Evolutionary conservation across 2,329 filamentous ascomycete species (phyloP).

Genomic region (Apiospora malaysiana): DNA sequence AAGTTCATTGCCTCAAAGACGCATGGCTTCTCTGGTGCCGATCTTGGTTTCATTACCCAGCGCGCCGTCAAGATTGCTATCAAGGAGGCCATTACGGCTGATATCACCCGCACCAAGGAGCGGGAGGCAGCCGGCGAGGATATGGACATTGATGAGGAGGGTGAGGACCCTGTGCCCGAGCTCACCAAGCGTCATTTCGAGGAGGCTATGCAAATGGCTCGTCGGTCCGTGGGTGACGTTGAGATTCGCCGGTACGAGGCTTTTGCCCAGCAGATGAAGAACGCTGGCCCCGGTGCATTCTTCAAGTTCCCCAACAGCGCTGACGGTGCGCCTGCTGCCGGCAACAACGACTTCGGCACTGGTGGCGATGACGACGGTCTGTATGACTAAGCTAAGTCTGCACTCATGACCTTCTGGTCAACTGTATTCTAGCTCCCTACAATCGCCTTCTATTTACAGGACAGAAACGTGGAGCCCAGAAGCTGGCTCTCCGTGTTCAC

Average conservation of each 20-base stretch:
- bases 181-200: constrained; percentile 97
- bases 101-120: constrained; percentile 93
- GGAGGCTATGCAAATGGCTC: constrained; percentile 95
- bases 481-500: neutral
- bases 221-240: constrained; percentile 92
- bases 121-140: constrained; percentile 85
- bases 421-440: constrained; percentile 55
- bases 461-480: neutral
- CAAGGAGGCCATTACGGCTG: constrained; percentile 89
- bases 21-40: constrained; percentile 98
- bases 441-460: constrained; percentile 23
- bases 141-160: constrained; percentile 81
- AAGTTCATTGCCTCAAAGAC: constrained; percentile 95
- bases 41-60: constrained; percentile 98
- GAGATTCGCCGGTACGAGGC: constrained; percentile 99
- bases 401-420: constrained; percentile 24
- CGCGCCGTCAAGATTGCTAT: constrained; percentile 99
- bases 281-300: constrained; percentile 90
- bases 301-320: constrained; percentile 89
- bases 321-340: constrained; percentile 68
- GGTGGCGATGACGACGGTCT: constrained; percentile 95
- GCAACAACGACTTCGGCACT: constrained; percentile 75
- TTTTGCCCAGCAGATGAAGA: constrained; percentile 99
- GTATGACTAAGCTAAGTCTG: constrained; percentile 74
- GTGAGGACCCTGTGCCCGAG: constrained; percentile 92